Conservation (phyloP, 306 rosid species). For the Vigna mungo region DNA sequence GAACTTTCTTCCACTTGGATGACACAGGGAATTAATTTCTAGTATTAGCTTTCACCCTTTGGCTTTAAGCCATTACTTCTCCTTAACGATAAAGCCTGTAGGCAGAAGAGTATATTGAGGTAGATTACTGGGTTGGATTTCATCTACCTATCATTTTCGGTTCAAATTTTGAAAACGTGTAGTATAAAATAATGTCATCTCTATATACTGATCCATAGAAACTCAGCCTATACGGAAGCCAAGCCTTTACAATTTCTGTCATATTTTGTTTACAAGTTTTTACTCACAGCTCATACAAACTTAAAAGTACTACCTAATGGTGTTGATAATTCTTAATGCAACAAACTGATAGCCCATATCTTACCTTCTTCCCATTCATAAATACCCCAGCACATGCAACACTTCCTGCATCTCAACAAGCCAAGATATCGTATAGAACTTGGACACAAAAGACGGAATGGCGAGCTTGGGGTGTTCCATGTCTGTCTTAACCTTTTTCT, state of each 20-base stretch:
- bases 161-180: slow-evolving; percentile 21
- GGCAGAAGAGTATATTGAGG: slow-evolving; percentile 31
- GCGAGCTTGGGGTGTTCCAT: slow-evolving; percentile 21
- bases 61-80: slow-evolving; percentile 36
- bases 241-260: slow-evolving; percentile 4
- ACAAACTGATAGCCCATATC: slow-evolving; percentile 35
- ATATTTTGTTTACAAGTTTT: slow-evolving; percentile 35
- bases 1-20: not conserved
- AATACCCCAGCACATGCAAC: slow-evolving; percentile 7
- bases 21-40: slow-evolving; percentile 5
- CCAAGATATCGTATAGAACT: slow-evolving; percentile 7
- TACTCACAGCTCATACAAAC: slow-evolving; percentile 24
- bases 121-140: slow-evolving; percentile 38
- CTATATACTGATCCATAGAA: slow-evolving; percentile 8
- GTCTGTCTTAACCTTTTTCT: slow-evolving; percentile 25
- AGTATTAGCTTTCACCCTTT: slow-evolving; percentile 35
- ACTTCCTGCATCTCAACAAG: slow-evolving; percentile 13
- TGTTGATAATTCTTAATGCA: slow-evolving; percentile 31
- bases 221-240: not conserved
- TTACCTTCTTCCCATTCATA: slow-evolving; percentile 40
- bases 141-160: slow-evolving; percentile 40
- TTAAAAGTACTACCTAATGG: slow-evolving; percentile 21
- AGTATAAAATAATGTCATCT: slow-evolving; percentile 1
- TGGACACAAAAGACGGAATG: slow-evolving; percentile 21
- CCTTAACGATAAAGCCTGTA: slow-evolving; percentile 47